Evolutionary conservation across 2,329 filamentous ascomycete genomes (phyloP).

Genomic region (Aspergillus terreus): DNA sequence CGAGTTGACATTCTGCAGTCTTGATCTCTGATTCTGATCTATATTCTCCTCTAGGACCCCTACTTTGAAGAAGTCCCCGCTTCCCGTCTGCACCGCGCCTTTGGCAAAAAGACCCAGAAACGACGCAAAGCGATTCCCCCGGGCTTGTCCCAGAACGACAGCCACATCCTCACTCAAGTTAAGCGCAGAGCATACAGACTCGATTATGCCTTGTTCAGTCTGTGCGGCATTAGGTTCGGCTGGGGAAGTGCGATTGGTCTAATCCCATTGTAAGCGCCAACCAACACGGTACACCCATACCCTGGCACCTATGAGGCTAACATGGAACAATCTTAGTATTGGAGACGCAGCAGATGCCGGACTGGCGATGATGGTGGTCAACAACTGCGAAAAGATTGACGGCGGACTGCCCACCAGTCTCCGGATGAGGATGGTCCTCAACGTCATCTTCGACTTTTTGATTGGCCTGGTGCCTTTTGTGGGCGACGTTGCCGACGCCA

Average conservation of each 20-base stretch:
- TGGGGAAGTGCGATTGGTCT: conserved; percentile 85
- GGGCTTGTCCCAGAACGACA: conserved; percentile 80
- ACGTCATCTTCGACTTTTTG: conserved; percentile 56
- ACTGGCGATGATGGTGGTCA: conserved; percentile 71
- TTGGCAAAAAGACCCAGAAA: conserved; percentile 71
- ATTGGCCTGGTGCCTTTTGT: conserved; percentile 51
- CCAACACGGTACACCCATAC: neutral
- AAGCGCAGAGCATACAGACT: conserved; percentile 81
- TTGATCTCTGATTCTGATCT: conserved; percentile 2
- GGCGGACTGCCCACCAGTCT: conserved; percentile 63
- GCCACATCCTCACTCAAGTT: conserved; percentile 75
- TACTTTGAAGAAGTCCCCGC: conserved; percentile 82
- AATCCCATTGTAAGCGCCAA: conserved; percentile 67
- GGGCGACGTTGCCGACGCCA: conserved; percentile 46
- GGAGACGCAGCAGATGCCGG: conserved; percentile 73
- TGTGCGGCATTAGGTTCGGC: conserved; percentile 78
- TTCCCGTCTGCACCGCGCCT: conserved; percentile 62
- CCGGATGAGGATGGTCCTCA: conserved; percentile 71
- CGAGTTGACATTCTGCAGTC: neutral
- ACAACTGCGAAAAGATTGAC: conserved; percentile 68
- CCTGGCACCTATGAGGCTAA: neutral
- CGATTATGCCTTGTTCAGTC: conserved; percentile 78
- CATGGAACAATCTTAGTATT: conserved; percentile 45
- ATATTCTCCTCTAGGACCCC: conserved; percentile 62
- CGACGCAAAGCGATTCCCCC: conserved; percentile 78